A percentile compares a stretch with the other conserved stretches of the same genome.
Evolutionary conservation across 140 eudicot species (phyloP).

Genomic region (Anethum foeniculum): DNA sequence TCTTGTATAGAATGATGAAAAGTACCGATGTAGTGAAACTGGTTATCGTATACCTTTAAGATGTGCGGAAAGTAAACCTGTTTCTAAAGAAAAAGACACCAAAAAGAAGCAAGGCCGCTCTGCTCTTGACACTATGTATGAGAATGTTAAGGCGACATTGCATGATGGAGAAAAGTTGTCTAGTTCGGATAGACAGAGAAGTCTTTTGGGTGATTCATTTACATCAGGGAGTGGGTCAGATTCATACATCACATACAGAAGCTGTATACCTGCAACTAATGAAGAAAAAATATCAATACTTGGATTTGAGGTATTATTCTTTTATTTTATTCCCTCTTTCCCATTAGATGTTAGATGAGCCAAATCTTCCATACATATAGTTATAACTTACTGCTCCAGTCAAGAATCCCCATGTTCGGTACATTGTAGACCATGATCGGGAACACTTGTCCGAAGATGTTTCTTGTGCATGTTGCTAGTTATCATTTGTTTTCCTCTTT

Average conservation of each 20-base stretch:
- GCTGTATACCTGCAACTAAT: conserved; percentile 73
- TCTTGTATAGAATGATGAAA: conserved; percentile 53
- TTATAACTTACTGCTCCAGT: neutral
- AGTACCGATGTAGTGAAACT: conserved; percentile 84
- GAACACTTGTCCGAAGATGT: neutral
- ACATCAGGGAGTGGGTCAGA: conserved; percentile 29
- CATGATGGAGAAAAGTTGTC: conserved; percentile 13
- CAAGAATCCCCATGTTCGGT: neutral
- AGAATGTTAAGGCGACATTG: conserved; percentile 10
- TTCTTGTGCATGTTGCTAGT: neutral
- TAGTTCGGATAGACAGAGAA: conserved; percentile 25
- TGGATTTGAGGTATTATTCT: conserved; percentile 72
- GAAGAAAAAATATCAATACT: conserved; percentile 73
- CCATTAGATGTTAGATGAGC: neutral
- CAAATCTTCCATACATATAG: neutral
- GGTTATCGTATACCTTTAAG: conserved; percentile 84
- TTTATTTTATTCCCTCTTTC: neutral
- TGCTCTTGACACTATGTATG: conserved; percentile 28
- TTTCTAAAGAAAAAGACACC: conserved; percentile 23
- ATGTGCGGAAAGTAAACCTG: conserved; percentile 39
- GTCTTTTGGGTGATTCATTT: conserved; percentile 43
- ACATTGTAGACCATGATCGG: neutral
- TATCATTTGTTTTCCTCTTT: neutral
- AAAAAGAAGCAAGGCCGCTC: conserved; percentile 27
- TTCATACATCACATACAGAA: conserved; percentile 59